Conservation (phyloP, 2,329 filamentous ascomycete species). For the Epichloe festucae region DNA sequence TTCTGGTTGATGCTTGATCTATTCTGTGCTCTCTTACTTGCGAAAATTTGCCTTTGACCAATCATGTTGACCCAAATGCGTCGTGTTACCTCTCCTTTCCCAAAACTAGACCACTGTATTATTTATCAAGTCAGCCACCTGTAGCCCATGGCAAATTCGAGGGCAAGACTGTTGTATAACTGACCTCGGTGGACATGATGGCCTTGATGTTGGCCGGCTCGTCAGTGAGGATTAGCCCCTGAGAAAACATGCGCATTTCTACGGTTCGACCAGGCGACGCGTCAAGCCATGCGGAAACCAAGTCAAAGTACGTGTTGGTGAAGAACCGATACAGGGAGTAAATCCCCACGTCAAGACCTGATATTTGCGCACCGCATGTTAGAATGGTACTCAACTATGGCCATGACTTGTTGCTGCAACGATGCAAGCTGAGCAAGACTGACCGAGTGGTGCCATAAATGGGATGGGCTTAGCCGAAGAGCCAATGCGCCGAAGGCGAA, state of each 20-base stretch:
- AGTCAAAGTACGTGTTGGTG: neutral
- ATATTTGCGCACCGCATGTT: neutral
- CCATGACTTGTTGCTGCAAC: no score
- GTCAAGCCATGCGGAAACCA: neutral
- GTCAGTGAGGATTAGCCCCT: neutral
- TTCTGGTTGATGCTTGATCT: no score
- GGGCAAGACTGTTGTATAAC: no score
- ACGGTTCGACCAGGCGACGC: neutral
- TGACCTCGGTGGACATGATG: neutral
- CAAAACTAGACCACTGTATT: neutral
- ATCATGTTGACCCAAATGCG: neutral
- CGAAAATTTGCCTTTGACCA: neutral
- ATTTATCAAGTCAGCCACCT: neutral
- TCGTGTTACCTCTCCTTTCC: neutral
- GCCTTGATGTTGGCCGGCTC: neutral
- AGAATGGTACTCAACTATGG: neutral
- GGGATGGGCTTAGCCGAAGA: neutral
- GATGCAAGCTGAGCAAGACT: neutral
- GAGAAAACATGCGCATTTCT: neutral
- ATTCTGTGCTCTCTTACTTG: neutral
- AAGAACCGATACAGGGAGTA: neutral
- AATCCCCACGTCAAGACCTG: neutral
- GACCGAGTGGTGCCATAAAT: neutral
- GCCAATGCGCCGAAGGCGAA: neutral
- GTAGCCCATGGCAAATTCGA: neutral